Conservation (phyloP, 129 eudicot genomes). For the Chrysanthemum seticuspe region DNA sequence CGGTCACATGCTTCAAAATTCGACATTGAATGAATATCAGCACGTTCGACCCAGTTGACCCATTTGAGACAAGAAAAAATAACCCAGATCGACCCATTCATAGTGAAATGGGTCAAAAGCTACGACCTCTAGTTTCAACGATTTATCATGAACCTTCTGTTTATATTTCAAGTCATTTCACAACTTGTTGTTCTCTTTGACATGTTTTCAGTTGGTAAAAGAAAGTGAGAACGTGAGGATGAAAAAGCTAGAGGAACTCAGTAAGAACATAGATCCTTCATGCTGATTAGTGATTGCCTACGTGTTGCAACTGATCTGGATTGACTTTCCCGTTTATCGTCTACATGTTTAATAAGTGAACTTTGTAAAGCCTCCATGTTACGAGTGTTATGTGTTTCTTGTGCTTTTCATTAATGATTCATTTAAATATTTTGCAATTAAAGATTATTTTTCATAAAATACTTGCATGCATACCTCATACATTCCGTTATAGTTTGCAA, state of each 20-base stretch:
- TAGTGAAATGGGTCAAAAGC: not conserved
- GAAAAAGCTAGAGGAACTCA: constrained; percentile 81
- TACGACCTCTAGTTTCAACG: not conserved
- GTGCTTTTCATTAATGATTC: constrained; percentile 19
- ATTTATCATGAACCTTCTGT: constrained; percentile 4
- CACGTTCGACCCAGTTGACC: not conserved
- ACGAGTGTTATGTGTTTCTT: constrained; percentile 10
- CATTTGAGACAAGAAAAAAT: not conserved
- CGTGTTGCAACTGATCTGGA: not conserved
- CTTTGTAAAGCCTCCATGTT: constrained; percentile 14
- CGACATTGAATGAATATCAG: not conserved
- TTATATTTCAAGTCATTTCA: not conserved
- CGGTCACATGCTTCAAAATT: not conserved
- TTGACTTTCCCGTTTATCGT: constrained; percentile 10
- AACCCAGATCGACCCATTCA: constrained; percentile 10
- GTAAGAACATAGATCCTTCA: constrained; percentile 53
- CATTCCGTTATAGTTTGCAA: constrained; percentile 15
- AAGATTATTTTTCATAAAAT: constrained; percentile 3
- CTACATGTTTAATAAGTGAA: constrained; percentile 11
- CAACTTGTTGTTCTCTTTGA: not conserved
- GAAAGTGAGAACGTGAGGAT: constrained; percentile 80
- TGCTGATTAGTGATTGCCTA: constrained; percentile 30
- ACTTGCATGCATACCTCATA: constrained; percentile 21
- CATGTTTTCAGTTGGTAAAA: constrained; percentile 55
- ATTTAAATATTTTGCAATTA: not conserved